A percentile compares a stretch with the other conserved stretches of the same genome.
phyloP scores from a whole-genome alignment of 2,329 filamentous ascomycete genomes.

The Verticillium nonalfalfae region DNA sequence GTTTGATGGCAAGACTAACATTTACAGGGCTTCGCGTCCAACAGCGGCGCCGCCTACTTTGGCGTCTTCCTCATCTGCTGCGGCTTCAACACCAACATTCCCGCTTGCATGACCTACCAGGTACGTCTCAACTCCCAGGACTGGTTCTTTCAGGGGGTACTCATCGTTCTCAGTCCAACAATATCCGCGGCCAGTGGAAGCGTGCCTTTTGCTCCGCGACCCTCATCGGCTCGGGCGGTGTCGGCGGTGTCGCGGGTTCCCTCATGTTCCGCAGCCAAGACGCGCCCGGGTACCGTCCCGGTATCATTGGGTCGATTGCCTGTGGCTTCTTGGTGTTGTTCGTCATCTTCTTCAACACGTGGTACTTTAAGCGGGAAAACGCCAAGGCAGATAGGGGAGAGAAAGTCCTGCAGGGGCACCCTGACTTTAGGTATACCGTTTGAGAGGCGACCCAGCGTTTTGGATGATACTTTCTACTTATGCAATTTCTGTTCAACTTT shows the following conservation, averaged over 20 bases:
- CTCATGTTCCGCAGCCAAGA: conserved; percentile 9
- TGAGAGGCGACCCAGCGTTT: not conserved
- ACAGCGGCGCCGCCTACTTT: conserved; percentile 55
- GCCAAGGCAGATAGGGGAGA: conserved; percentile 3
- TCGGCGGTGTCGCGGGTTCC: conserved; percentile 10
- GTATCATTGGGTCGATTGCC: conserved; percentile 2
- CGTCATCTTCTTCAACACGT: conserved; percentile 1
- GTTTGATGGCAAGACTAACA: not conserved
- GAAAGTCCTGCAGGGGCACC: conserved; percentile 2
- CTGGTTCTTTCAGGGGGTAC: not conserved
- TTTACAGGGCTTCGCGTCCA: conserved; percentile 35
- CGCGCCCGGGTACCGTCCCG: not conserved
- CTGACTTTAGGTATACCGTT: conserved; percentile 7
- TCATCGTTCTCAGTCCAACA: conserved; percentile 8
- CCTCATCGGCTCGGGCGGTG: conserved; percentile 8
- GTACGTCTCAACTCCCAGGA: not conserved
- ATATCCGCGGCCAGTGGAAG: conserved; percentile 12
- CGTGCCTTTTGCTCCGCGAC: conserved; percentile 10
- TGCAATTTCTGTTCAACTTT: no score
- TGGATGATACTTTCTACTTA: no score
- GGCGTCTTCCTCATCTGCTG: conserved; percentile 50
- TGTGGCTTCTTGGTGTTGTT: conserved; percentile 1
- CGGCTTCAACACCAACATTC: conserved; percentile 6
- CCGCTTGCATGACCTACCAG: conserved; percentile 3
- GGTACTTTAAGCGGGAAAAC: conserved; percentile 5